phyloP scores from a whole-genome alignment of 2,329 filamentous ascomycete genomes.

The Diaporthe sp. region DNA sequence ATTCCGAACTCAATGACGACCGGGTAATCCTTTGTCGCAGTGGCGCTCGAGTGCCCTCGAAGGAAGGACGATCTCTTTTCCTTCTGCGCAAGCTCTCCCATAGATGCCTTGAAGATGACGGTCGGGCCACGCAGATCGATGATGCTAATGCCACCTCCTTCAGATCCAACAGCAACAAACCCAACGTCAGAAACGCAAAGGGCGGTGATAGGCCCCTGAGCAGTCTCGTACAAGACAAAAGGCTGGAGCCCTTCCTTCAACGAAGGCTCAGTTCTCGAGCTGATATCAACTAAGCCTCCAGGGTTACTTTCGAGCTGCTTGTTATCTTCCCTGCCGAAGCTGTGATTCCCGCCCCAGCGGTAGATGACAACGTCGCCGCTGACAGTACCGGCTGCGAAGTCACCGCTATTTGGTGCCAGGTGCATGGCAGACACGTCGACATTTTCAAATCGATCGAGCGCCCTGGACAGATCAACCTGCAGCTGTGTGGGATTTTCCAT shows the following conservation, averaged over 20 bases:
- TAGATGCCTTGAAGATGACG: constrained; percentile 81
- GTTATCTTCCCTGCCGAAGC: constrained; percentile 72
- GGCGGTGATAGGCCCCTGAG: constrained; percentile 83
- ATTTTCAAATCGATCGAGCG: constrained; percentile 82
- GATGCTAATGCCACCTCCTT: constrained; percentile 83
- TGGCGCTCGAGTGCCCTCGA: constrained; percentile 63
- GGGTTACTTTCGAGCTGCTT: constrained; percentile 69
- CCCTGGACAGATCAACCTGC: constrained; percentile 88
- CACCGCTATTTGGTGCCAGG: constrained; percentile 83
- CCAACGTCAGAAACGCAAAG: constrained; percentile 91
- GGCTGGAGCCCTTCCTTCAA: constrained; percentile 80
- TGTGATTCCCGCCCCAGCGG: constrained; percentile 86
- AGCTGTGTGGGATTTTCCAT: constrained; percentile 87
- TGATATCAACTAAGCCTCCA: constrained; percentile 81
- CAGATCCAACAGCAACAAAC: constrained; percentile 89
- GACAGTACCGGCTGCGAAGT: constrained; percentile 84
- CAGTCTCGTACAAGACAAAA: constrained; percentile 83
- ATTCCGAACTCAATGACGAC: constrained; percentile 91
- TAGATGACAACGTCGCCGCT: constrained; percentile 90
- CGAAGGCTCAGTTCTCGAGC: constrained; percentile 75
- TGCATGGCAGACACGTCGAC: constrained; percentile 84
- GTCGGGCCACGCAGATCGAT: constrained; percentile 90
- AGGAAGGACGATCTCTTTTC: constrained; percentile 82
- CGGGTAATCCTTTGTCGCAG: constrained; percentile 76
- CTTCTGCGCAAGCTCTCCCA: constrained; percentile 81